Conservation (phyloP, 1,139 yeast species). For the Magnusiomyces suaveolens region DNA sequence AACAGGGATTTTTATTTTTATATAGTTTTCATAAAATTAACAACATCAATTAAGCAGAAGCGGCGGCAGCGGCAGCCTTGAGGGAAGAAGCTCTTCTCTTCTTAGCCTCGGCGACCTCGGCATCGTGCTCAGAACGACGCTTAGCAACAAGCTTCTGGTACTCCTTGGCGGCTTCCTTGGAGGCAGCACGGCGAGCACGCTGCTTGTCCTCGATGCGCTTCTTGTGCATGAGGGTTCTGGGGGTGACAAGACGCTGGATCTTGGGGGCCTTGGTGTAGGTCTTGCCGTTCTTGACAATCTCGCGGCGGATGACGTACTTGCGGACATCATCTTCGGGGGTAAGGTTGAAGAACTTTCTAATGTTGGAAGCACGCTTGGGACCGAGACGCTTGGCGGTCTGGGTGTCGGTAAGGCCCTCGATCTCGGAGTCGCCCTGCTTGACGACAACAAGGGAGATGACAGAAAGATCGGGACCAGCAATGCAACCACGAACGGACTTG, state of each 20-base stretch:
- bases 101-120: conserved; percentile 70
- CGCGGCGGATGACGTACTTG: conserved; percentile 97
- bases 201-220: conserved; percentile 91
- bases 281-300: conserved; percentile 95
- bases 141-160: conserved; percentile 97
- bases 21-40: background rate
- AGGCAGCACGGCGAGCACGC: conserved; percentile 95
- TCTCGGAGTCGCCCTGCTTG: conserved; percentile 95
- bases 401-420: conserved; percentile 90
- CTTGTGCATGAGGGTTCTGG: conserved; percentile 99
- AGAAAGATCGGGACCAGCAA: conserved; percentile 94
- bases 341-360: conserved; percentile 98
- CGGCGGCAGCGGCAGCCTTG: conserved; percentile 38
- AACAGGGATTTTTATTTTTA: background rate
- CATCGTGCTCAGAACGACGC: conserved; percentile 70
- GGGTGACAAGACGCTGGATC: conserved; percentile 99
- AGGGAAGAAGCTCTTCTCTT: conserved; percentile 99
- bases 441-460: conserved; percentile 87
- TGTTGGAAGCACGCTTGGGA: conserved; percentile 99
- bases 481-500: conserved; percentile 99
- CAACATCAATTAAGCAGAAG: conserved; percentile 7
- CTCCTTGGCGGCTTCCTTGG: conserved; percentile 99
- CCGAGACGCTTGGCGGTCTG: conserved; percentile 98
- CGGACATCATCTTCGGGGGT: conserved; percentile 94
- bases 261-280: conserved; percentile 99